Conservation (phyloP, 352 stramenopile species). For the Phytopythium cucurbitacearum region DNA sequence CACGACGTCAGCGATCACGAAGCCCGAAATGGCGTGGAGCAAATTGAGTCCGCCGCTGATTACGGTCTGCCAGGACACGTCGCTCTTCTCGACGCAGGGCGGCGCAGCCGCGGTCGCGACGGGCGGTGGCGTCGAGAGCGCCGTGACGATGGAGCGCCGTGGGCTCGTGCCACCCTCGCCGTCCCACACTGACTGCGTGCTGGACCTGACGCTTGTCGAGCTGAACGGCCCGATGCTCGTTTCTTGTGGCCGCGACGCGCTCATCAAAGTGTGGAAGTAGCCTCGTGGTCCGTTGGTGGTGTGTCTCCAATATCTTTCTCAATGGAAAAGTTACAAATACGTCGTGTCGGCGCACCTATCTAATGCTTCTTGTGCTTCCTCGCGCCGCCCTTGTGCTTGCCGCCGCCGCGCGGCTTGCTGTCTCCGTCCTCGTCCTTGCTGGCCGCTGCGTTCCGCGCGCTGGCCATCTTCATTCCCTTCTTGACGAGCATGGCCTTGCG, state of each 20-base stretch:
- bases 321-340: background rate
- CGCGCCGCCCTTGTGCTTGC: conserved; percentile 10
- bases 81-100: conserved; percentile 49
- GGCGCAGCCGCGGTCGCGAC: conserved; percentile 40
- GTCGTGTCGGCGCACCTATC: background rate
- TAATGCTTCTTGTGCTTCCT: conserved; percentile 43
- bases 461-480: conserved; percentile 19
- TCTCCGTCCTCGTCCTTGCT: no score
- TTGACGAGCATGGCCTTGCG: conserved; percentile 66
- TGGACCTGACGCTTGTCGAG: conserved; percentile 94
- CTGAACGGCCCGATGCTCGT: conserved; percentile 90
- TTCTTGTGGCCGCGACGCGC: conserved; percentile 91
- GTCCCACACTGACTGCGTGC: conserved; percentile 92
- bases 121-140: conserved; percentile 53
- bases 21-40: conserved; percentile 85
- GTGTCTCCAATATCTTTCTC: background rate
- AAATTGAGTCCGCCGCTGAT: conserved; percentile 81
- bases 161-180: conserved; percentile 85
- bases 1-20: conserved; percentile 44
- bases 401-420: conserved; percentile 1
- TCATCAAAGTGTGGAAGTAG: conserved; percentile 97
- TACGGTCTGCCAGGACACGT: conserved; percentile 83
- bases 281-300: background rate
- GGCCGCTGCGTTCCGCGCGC: conserved; percentile 14
- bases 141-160: conserved; percentile 83